phyloP scores from a whole-genome alignment of 2,329 filamentous ascomycete genomes.

The Fusarium zealandicum region DNA sequence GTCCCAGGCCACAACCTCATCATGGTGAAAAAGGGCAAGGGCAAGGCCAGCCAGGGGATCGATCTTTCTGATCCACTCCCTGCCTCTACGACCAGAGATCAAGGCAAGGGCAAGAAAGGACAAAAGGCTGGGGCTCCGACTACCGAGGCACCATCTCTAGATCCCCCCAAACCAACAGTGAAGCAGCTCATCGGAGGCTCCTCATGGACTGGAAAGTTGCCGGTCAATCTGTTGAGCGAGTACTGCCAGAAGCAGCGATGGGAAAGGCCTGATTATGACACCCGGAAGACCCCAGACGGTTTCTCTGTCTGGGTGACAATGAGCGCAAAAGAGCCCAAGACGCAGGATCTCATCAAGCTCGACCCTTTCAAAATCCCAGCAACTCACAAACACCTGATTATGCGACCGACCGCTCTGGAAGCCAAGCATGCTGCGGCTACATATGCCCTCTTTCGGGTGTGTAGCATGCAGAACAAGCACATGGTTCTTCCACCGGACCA shows the following conservation, averaged over 20 bases:
- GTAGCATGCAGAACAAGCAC: constrained; percentile 94
- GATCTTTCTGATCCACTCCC: constrained; percentile 45
- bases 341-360: constrained; percentile 75
- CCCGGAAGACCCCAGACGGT: constrained; percentile 75
- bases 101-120: constrained; percentile 52
- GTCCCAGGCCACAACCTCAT: constrained; percentile 6
- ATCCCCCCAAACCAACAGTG: constrained; percentile 66
- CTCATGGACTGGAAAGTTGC: constrained; percentile 97
- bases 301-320: constrained; percentile 84
- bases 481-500: constrained; percentile 93
- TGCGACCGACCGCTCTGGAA: constrained; percentile 82
- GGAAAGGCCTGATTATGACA: constrained; percentile 91
- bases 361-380: constrained; percentile 84
- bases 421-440: constrained; percentile 93
- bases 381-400: constrained; percentile 76
- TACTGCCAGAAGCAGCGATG: constrained; percentile 96
- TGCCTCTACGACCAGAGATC: constrained; percentile 52
- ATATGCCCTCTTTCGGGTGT: constrained; percentile 88
- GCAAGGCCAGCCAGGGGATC: constrained; percentile 48
- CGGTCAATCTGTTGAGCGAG: constrained; percentile 91
- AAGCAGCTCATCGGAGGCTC: constrained; percentile 90
- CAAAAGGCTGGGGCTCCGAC: constrained; percentile 42
- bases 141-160: constrained; percentile 47
- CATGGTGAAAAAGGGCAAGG: constrained; percentile 64
- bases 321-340: constrained; percentile 79